Base-by-base conservation (phyloP, 495 filamentous ascomycete species). In the Astrothelium subdiscretum region DNA sequence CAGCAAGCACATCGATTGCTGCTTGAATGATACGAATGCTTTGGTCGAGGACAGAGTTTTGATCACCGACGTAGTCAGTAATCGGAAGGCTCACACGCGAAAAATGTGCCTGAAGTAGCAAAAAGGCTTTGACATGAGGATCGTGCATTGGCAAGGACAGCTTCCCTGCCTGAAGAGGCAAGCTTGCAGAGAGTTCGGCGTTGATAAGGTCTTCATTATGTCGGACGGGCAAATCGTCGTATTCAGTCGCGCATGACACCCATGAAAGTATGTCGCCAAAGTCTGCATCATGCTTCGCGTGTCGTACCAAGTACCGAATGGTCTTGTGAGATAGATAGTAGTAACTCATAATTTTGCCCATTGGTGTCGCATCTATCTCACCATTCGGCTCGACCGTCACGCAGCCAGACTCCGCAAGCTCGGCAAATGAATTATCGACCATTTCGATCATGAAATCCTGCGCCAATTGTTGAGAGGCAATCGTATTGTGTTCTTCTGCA, bases 191-290 rank as follows among this genome's bases (percentile, higher is more conserved):
- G 2, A 99, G 79, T 69, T 97, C 92, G 0, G 84, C 86, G 71
- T 99, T 99, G 78, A 99, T 92, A 38, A 99, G 85, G 73, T 99
- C 94, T 75, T 99, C 94, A 72, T 99, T 99, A 74, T 99, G 94
- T 3, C 94, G 87, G n/a, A 97, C 95, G 0, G 94, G 94, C 12
- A 99, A 84, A 71, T 99, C 94, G 70, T 97, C 91, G 73, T 97
- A 99, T 77, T 99, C 94, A 15, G 87, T 91, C 10, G 94, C 95
- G 57, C 83, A 83, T 63, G 85, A 94, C 86, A 97, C 92, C 94
- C 92, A 97, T 42, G 84, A 82, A 0, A 97, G 77, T 1, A 87
- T 90, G 66, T 97, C 90, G n/a, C 86, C 79, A 72, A 97, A 95
- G 10, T 79, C 82, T 2, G 91, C 91, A 22, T 85, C 75, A 4